Conservation (phyloP, 805 yeast genomes). For the Metschnikowia sp. region DNA sequence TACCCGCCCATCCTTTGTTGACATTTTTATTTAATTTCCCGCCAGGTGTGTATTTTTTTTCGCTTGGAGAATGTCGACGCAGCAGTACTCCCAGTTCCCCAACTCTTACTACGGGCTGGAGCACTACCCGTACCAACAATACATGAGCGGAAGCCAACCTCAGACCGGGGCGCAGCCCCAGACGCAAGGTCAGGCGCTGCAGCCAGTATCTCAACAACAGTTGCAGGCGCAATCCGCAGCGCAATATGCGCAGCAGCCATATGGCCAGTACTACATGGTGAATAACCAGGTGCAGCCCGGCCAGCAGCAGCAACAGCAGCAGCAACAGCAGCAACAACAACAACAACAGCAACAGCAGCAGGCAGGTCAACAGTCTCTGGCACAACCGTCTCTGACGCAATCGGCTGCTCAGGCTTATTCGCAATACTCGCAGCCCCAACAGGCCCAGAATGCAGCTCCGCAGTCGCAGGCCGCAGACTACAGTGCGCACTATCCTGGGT, state of each 20-base stretch:
- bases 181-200: slow-evolving; percentile 12
- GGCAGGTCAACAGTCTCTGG: not conserved
- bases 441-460: slow-evolving; percentile 3
- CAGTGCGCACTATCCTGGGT: slow-evolving; percentile 17
- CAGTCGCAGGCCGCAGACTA: slow-evolving; percentile 13
- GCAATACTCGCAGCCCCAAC: slow-evolving; percentile 2
- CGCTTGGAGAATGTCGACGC: slow-evolving; percentile 16
- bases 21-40: not conserved
- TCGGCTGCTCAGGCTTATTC: not conserved
- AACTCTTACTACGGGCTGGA: slow-evolving; percentile 22
- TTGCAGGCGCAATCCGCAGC: slow-evolving; percentile 13
- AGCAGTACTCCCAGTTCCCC: slow-evolving; percentile 20
- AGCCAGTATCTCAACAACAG: slow-evolving; percentile 9
- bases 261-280: slow-evolving; percentile 19
- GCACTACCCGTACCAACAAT: slow-evolving; percentile 20
- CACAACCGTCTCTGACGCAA: not conserved
- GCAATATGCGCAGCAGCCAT: slow-evolving; percentile 19
- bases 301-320: slow-evolving; percentile 8
- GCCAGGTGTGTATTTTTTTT: not conserved
- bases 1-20: slow-evolving; percentile 4
- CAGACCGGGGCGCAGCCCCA: slow-evolving; percentile 13
- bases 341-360: not conserved
- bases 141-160: slow-evolving; percentile 18
- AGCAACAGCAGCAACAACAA: slow-evolving; percentile 4
- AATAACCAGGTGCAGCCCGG: slow-evolving; percentile 17